Evolutionary conservation across 257 asterid species (phyloP).

Genomic region (Solanum bulbocastanum): DNA sequence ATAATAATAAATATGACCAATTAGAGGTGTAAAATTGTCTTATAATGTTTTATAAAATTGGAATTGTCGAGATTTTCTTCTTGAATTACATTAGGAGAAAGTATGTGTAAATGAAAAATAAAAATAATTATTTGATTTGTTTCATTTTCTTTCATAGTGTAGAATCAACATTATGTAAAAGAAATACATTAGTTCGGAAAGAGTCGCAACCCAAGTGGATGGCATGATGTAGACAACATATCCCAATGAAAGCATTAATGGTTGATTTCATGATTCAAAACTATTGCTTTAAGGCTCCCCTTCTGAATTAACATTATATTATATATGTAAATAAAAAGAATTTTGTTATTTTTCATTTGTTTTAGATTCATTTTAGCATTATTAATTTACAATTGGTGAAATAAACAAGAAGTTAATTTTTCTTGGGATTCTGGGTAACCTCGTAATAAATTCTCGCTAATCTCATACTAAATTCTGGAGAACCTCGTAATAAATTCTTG

Average conservation of each 20-base stretch:
- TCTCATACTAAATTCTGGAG: background rate
- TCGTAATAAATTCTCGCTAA: background rate
- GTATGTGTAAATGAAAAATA: background rate
- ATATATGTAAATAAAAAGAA: background rate
- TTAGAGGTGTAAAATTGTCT: background rate
- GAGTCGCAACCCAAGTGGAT: background rate
- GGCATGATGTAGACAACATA: background rate
- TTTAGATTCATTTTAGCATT: background rate
- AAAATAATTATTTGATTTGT: background rate
- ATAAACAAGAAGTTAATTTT: background rate
- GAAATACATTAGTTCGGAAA: background rate
- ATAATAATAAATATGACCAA: background rate
- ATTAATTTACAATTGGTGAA: background rate
- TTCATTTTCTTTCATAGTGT: background rate
- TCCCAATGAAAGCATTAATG: background rate
- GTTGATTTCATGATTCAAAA: background rate
- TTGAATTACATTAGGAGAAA: background rate
- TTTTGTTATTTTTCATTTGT: background rate
- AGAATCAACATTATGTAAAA: background rate
- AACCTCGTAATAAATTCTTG: background rate
- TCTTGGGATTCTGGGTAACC: background rate
- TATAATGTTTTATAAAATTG: no score
- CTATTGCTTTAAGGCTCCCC: background rate
- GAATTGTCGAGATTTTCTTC: background rate
- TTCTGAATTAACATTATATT: background rate